Conservation (phyloP, 768 basidiomycete species). For the Crepidotus variabilis region DNA sequence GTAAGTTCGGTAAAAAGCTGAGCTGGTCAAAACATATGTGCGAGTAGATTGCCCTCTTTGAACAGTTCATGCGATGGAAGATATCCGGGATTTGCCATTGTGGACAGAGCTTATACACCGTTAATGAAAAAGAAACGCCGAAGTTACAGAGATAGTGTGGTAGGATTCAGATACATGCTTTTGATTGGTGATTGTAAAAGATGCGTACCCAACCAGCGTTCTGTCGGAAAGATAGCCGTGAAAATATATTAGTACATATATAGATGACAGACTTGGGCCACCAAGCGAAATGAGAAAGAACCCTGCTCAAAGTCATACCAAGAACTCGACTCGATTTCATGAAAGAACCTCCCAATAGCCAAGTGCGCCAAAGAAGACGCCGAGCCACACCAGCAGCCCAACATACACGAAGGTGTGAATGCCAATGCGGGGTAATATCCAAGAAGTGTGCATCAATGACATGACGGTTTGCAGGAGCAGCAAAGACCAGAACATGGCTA, state of each 20-base stretch:
- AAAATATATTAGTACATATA: background rate
- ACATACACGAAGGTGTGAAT: constrained; percentile 76
- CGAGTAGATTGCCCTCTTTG: too few relatives aligned
- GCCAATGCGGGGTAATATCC: constrained; percentile 67
- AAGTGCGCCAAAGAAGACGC: constrained; percentile 68
- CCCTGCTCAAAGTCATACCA: background rate
- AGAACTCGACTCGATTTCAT: background rate
- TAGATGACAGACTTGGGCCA: background rate
- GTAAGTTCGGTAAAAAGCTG: too few relatives aligned
- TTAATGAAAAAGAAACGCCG: too few relatives aligned
- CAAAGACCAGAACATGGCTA: constrained; percentile 39
- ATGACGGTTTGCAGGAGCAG: constrained; percentile 50
- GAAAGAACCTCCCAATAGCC: constrained; percentile 66
- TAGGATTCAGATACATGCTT: too few relatives aligned
- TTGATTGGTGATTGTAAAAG: too few relatives aligned
- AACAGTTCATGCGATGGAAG: too few relatives aligned
- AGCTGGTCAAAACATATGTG: too few relatives aligned
- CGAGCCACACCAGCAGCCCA: constrained; percentile 60
- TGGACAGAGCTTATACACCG: too few relatives aligned
- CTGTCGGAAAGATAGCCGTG: background rate
- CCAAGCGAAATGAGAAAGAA: background rate
- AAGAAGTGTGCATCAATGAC: constrained; percentile 61
- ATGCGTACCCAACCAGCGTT: background rate
- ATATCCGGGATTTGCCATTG: too few relatives aligned
- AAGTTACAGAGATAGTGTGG: too few relatives aligned